Evolutionary conservation across 768 basidiomycete species (phyloP), one percentile per base, ranked within the genome.

Genomic region (Scleroderma bovista): DNA sequence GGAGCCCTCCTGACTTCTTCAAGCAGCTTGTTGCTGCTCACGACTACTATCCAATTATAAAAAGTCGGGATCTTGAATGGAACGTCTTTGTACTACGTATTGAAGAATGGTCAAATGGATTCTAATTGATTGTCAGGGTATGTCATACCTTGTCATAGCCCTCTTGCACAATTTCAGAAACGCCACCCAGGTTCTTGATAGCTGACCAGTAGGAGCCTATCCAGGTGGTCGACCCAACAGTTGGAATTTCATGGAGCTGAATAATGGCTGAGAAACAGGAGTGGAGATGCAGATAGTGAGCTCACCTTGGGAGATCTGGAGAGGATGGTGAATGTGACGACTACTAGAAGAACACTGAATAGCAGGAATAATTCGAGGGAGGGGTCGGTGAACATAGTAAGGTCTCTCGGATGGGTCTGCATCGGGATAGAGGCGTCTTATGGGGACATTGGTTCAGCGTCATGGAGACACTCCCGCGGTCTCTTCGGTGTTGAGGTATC

Each of bases 1-100:
- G 72, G 59, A 9, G 72, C 72, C 37, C 60, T 72, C 1, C 64
- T 55, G 4, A 78, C 24, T 33, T 78, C 76, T 3, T 76, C 69
- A 11, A 75, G 48, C 7, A 67, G 49, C 23, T 59, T 47, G 1
- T 54, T 53, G 4, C 65, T 60, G 16, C 58, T 62, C 0, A 72
- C 51, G 10, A 78, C 44, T 22, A 78, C 67, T 1, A 62, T 47
- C 77, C 77, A 79, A 40, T 59, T 55, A 13, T 44, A 36, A 11
- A 40, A 13, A 19, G 39, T 49, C 1, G 64, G 46, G 20, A 68
- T 52, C 47, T 65, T 67, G 57, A 68, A 70, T 10, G 59, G 39
- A 8, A 46, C 46, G 12, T 49, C 52, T 36, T 61, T 61, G 57
- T 64, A 57, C 67, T 68, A 31, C 11, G 19, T 24, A n/a, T 3